A percentile compares a stretch with the other conserved stretches of the same genome.
Conservation (phyloP, 2,329 filamentous ascomycete genomes). For the Arthrocladium fulminans region DNA sequence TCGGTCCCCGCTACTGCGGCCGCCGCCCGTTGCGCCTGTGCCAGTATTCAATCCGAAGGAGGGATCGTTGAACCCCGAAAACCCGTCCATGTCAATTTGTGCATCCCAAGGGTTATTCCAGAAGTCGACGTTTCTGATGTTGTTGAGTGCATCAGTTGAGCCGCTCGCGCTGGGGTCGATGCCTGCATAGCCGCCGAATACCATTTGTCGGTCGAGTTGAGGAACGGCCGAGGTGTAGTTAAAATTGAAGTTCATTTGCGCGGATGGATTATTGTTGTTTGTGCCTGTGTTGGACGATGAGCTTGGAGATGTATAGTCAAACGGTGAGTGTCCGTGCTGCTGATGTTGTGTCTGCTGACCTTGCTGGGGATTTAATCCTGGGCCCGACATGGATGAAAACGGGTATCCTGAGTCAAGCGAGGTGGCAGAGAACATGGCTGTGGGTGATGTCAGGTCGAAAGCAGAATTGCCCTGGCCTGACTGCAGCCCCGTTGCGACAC, state of each 20-base stretch:
- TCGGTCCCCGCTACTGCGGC: background rate
- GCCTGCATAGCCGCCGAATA: conserved; percentile 61
- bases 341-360: conserved; percentile 15
- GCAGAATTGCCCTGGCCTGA: conserved; percentile 11
- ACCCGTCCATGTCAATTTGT: conserved; percentile 27
- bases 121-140: conserved; percentile 23
- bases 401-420: background rate
- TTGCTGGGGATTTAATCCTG: conserved; percentile 3
- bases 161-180: conserved; percentile 34
- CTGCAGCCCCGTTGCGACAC: conserved; percentile 5
- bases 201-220: conserved; percentile 65
- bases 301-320: conserved; percentile 7
- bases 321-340: conserved; percentile 8
- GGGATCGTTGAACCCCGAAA: conserved; percentile 29
- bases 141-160: conserved; percentile 26
- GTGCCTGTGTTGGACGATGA: conserved; percentile 18
- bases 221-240: conserved; percentile 40
- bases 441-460: conserved; percentile 21
- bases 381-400: background rate
- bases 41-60: conserved; percentile 28
- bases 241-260: conserved; percentile 32
- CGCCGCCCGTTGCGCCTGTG: background rate
- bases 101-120: conserved; percentile 28
- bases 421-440: conserved; percentile 1
- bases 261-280: conserved; percentile 25